Conservation (phyloP, 2,329 filamentous ascomycete species). For the Myriosclerotinia scirpicola region DNA sequence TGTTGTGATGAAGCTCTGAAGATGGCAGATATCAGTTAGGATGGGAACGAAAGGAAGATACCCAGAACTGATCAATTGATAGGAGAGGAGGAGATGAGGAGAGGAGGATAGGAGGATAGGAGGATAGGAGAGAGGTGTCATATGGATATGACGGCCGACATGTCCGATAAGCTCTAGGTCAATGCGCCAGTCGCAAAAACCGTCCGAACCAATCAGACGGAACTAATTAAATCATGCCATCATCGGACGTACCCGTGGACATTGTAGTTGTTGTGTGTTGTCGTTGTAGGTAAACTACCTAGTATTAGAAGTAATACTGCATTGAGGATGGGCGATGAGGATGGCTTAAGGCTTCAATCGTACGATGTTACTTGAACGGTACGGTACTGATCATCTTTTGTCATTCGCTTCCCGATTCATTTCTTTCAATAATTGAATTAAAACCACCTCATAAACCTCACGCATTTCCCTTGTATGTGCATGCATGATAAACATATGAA, state of each 20-base stretch:
- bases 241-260: neutral
- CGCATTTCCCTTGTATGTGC: neutral
- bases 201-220: neutral
- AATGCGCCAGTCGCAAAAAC: neutral
- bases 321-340: neutral
- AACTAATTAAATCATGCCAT: conserved; percentile 7
- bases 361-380: neutral
- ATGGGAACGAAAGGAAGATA: neutral
- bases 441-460: neutral
- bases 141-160: too few relatives aligned
- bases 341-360: neutral
- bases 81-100: neutral
- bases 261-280: neutral
- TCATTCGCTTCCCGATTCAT: neutral
- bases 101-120: neutral
- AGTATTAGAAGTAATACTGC: too few relatives aligned
- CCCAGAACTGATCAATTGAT: neutral
- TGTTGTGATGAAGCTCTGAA: conserved; percentile 4
- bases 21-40: neutral
- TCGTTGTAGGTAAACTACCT: neutral
- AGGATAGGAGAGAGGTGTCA: conserved; percentile 1
- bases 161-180: conserved; percentile 6
- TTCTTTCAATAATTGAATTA: neutral
- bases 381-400: neutral
- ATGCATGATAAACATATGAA: neutral